Conservation (phyloP, 2,329 filamentous ascomycete species). For the Trichoderma citrinoviride region DNA sequence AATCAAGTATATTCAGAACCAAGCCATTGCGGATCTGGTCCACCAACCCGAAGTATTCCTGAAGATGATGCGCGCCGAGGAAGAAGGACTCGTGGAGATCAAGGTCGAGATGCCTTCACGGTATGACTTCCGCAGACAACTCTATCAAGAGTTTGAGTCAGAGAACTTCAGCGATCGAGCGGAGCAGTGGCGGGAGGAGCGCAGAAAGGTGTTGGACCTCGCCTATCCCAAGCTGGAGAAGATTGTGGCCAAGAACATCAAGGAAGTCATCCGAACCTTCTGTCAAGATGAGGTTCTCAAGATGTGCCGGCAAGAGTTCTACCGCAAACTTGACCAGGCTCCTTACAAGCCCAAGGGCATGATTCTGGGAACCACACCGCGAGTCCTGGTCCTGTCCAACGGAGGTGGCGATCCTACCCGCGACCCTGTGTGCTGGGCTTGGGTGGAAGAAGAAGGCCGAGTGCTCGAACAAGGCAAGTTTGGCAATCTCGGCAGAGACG, state of each 20-base stretch:
- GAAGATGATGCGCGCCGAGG: conserved; percentile 96
- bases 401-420: conserved; percentile 70
- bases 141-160: conserved; percentile 83
- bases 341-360: conserved; percentile 95
- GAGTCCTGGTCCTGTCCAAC: conserved; percentile 83
- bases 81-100: conserved; percentile 88
- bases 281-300: conserved; percentile 93
- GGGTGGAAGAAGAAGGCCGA: conserved; percentile 87
- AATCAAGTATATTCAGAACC: conserved; percentile 92
- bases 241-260: conserved; percentile 85
- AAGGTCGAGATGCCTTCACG: conserved; percentile 74
- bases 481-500: conserved; percentile 70
- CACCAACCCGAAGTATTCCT: conserved; percentile 85
- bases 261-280: conserved; percentile 88
- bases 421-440: conserved; percentile 86
- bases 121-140: conserved; percentile 69
- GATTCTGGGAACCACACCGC: conserved; percentile 80
- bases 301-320: conserved; percentile 83
- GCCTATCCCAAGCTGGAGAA: conserved; percentile 79
- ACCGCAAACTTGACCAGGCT: conserved; percentile 86
- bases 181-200: conserved; percentile 89
- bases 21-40: conserved; percentile 78
- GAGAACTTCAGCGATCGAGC: conserved; percentile 95
- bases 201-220: conserved; percentile 77
- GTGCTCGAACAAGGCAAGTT: conserved; percentile 89